These are phyloP conservation scores for Volutella citrinella DNA, from an alignment of 2,329 filamentous ascomycete species.

Conservation along the genomic window DNA sequence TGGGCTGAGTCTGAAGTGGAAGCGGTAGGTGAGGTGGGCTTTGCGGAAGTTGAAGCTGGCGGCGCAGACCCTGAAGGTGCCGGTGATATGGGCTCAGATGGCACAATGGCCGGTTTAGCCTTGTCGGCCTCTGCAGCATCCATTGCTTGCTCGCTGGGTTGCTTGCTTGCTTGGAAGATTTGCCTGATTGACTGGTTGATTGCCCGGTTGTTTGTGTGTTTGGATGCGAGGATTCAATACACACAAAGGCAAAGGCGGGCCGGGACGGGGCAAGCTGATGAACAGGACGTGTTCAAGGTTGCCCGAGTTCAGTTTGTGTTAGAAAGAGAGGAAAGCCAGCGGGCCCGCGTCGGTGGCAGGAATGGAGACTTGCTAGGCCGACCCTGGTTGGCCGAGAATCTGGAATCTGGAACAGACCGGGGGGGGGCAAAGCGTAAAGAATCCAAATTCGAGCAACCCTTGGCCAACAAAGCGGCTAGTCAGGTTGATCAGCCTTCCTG, in stretches of 20 bases:
- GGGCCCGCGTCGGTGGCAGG: constrained; percentile 15
- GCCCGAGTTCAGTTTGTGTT: too few species aligned
- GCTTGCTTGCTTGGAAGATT: too few species aligned
- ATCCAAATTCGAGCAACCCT: constrained; percentile 16
- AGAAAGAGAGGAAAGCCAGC: constrained; percentile 6
- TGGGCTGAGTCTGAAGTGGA: constrained; percentile 20
- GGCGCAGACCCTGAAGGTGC: constrained; percentile 20
- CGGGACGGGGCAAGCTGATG: too few species aligned
- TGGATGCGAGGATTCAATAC: too few species aligned
- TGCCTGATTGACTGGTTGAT: too few species aligned
- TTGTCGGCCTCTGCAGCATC: constrained; percentile 22
- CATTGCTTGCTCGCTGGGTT: too few species aligned
- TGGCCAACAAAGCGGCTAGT: too few species aligned
- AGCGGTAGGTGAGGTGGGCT: constrained; percentile 18
- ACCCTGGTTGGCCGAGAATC: constrained; percentile 27
- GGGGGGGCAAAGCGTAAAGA: constrained; percentile 23
- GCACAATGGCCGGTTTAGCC: constrained; percentile 22
- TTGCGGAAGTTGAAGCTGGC: constrained; percentile 16
- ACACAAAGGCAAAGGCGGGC: too few species aligned
- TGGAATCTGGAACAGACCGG: constrained; percentile 17
- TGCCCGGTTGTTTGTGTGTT: too few species aligned
- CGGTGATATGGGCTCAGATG: constrained; percentile 26
- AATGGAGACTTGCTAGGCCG: constrained; percentile 20
- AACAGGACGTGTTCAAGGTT: too few species aligned
- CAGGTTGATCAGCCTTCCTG: too few species aligned